These are phyloP conservation scores for Scutellaria galericulata DNA, from an alignment of 257 asterid genomes.

Conservation along the genomic window DNA sequence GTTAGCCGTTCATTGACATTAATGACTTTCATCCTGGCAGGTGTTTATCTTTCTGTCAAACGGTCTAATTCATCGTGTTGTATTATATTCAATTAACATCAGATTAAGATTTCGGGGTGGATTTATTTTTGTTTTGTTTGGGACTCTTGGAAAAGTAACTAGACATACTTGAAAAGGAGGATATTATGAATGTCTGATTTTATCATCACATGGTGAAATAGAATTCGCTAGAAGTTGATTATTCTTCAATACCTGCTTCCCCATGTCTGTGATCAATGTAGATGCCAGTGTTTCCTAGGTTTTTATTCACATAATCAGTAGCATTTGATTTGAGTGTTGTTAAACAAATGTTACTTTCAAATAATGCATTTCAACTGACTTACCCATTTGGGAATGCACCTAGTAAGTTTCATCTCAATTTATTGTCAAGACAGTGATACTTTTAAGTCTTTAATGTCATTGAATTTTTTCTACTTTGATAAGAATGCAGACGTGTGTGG, in stretches of 20 bases:
- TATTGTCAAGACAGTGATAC: background rate
- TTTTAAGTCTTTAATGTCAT: background rate
- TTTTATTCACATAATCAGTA: background rate
- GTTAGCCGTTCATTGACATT: conserved; percentile 12
- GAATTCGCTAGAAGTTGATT: conserved; percentile 21
- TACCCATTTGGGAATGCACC: conserved; percentile 2
- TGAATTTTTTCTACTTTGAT: conserved; percentile 7
- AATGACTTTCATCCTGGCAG: background rate
- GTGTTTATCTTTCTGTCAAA: background rate
- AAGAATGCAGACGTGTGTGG: background rate
- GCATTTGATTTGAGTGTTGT: conserved; percentile 1
- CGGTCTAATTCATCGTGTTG: background rate
- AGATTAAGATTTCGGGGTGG: background rate
- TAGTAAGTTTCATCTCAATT: conserved; percentile 6
- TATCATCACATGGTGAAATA: background rate
- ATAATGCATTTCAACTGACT: conserved; percentile 11
- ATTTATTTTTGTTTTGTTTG: background rate
- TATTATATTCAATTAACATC: background rate
- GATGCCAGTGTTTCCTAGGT: background rate
- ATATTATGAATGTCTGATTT: background rate
- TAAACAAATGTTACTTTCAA: conserved; percentile 5
- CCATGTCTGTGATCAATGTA: background rate
- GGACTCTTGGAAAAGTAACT: background rate
- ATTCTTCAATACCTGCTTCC: background rate
- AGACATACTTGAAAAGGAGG: conserved; percentile 10